These are phyloP conservation scores for Neonectria ditissima DNA, from an alignment of 2,329 filamentous ascomycete species.

Conservation along the genomic window DNA sequence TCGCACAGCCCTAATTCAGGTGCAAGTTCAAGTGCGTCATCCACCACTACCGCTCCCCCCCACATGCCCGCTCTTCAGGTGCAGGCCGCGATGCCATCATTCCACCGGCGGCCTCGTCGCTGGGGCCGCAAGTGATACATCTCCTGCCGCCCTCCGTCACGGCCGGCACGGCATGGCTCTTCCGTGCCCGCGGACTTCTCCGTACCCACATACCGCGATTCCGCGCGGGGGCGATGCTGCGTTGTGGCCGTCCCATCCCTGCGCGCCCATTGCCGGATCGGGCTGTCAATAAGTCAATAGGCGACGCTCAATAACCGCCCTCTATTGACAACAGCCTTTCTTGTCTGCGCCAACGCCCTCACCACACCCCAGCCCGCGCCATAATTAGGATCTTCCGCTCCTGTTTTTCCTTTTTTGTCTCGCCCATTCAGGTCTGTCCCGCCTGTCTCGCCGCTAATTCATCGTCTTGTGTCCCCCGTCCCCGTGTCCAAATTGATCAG, in stretches of 20 bases:
- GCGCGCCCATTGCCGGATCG: conserved; percentile 3
- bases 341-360: not conserved
- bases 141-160: not conserved
- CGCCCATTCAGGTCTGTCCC: conserved; percentile 22
- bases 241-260: conserved; percentile 5
- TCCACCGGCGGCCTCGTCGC: not conserved
- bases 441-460: conserved; percentile 27
- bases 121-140: not conserved
- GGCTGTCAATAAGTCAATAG: conserved; percentile 19
- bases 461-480: conserved; percentile 20
- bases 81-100: not conserved
- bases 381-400: conserved; percentile 5
- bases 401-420: conserved; percentile 9
- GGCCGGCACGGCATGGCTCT: not conserved
- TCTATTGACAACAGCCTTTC: conserved; percentile 17
- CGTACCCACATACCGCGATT: not conserved
- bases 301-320: conserved; percentile 16
- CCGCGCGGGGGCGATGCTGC: not conserved
- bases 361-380: not conserved
- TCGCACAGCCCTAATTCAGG: no score
- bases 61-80: not conserved
- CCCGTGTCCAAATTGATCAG: conserved; percentile 10
- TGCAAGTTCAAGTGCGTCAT: not conserved
- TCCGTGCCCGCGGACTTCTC: not conserved
- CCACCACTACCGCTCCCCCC: not conserved